A percentile compares a stretch with the other conserved stretches of the same genome.
phyloP scores from a whole-genome alignment of 1,139 yeast species.

The Hemisphaericaspora lyxosophila region DNA sequence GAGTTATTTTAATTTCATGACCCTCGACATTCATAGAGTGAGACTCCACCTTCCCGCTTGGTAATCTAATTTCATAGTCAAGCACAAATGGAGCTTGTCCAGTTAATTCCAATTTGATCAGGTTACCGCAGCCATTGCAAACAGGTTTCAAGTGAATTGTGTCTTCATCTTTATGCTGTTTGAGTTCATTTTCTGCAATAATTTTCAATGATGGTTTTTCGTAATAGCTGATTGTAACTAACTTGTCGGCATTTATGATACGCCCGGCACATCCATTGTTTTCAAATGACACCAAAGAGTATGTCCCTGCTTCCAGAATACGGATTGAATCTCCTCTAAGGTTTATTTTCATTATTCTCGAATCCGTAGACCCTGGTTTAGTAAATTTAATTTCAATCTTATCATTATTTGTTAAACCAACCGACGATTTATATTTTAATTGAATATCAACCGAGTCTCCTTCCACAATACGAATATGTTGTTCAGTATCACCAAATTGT shows the following conservation, averaged over 20 bases:
- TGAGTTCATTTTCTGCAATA: constrained; percentile 19
- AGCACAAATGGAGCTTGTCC: constrained; percentile 78
- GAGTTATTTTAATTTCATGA: constrained; percentile 24
- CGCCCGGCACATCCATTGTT: constrained; percentile 74
- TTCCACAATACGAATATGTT: constrained; percentile 49
- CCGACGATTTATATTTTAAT: constrained; percentile 38
- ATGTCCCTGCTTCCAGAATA: constrained; percentile 60
- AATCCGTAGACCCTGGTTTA: constrained; percentile 7
- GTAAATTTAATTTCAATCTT: constrained; percentile 25
- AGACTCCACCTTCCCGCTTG: constrained; percentile 49
- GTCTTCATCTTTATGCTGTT: constrained; percentile 21
- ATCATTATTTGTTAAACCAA: constrained; percentile 27
- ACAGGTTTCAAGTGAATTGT: constrained; percentile 29
- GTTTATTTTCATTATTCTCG: constrained; percentile 6
- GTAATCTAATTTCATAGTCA: constrained; percentile 63
- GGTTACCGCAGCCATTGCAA: constrained; percentile 33
- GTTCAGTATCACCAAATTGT: constrained; percentile 20
- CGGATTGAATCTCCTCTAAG: constrained; percentile 11
- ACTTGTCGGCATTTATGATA: constrained; percentile 32
- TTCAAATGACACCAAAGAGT: constrained; percentile 54
- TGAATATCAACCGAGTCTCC: constrained; percentile 64
- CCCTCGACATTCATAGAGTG: constrained; percentile 34
- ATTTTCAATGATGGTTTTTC: constrained; percentile 55
- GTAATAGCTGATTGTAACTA: constrained; percentile 48
- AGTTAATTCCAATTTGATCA: constrained; percentile 26